A percentile compares a stretch with the other conserved stretches of the same genome.
These are phyloP conservation scores for Rhododendron vialii DNA, from an alignment of 148 eudicot species.

Conservation along the genomic window DNA sequence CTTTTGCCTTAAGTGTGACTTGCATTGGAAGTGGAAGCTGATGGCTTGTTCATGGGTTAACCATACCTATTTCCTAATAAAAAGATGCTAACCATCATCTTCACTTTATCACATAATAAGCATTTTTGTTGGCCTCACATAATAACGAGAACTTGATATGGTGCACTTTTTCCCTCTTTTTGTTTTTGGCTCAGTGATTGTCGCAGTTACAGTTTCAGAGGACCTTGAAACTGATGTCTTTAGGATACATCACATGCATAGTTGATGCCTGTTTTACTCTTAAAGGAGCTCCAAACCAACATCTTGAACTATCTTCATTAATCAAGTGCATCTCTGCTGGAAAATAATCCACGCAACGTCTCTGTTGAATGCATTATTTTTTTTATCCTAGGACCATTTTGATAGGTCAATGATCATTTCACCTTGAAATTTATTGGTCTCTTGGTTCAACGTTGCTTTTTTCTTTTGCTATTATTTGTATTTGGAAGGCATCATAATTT, in stretches of 20 bases:
- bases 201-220: background rate
- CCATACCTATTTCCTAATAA: background rate
- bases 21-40: background rate
- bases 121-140: background rate
- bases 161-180: background rate
- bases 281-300: background rate
- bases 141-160: background rate
- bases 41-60: background rate
- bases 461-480: background rate
- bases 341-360: background rate
- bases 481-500: background rate
- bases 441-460: background rate
- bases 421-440: background rate
- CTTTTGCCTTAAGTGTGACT: background rate
- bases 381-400: background rate
- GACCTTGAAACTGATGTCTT: background rate
- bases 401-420: background rate
- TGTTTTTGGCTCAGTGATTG: background rate
- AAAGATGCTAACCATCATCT: background rate
- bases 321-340: background rate
- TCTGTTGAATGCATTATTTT: background rate
- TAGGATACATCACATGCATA: background rate
- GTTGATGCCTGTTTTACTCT: background rate
- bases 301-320: conserved; percentile 1
- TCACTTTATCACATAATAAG: background rate